Evolutionary conservation across 495 filamentous ascomycete genomes (phyloP), one percentile per base, ranked within the genome.

Genomic region (Clohesyomyces aquaticus): DNA sequence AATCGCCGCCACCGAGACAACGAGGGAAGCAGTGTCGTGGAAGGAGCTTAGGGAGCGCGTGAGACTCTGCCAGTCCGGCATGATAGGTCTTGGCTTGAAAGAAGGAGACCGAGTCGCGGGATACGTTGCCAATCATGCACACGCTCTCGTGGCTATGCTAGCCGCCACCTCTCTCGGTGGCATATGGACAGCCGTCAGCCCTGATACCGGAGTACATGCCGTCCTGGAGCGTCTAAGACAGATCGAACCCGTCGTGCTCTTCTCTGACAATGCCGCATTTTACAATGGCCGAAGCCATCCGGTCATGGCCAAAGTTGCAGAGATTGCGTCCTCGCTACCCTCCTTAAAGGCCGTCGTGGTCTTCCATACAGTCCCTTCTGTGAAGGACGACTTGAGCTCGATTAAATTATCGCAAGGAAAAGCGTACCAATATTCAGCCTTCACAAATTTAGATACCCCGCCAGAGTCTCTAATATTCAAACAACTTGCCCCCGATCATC

Each of bases 151-250:
- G n/a, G 89, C 88, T 12, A 91, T 96, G 87, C 81, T 97, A 32
- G 88, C 90, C 14, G 82, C 89, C 11, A 84, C 90, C 2, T 84
- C 89, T 1, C 74, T 96, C 12, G 92, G 92, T 19, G 91, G 88
- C n/a, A 83, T 93, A 43, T 97, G 91, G 91, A 93, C 91, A 0
- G 90, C 89, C 1, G 87, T 95, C 46, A 93, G 88, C 65, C 89
- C 90, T 0, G 91, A 95, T 72, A 91, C 85, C 28, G 91, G 91
- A n/a, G 82, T 86, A 4, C 83, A 87, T 68, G 87, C 86, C 4
- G 91, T 96, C 3, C 76, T 97, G 16, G 93, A 96, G 67, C 84
- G 92, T 9, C 76, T 96, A 54, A 79, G 79, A 61, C 92, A 97
- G 79, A 89, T 97, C 53, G 81, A 88, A 58, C 92, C 93, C 1